These are phyloP conservation scores for Amylocystis lapponica DNA, from an alignment of 768 basidiomycete species.

Conservation along the genomic window DNA sequence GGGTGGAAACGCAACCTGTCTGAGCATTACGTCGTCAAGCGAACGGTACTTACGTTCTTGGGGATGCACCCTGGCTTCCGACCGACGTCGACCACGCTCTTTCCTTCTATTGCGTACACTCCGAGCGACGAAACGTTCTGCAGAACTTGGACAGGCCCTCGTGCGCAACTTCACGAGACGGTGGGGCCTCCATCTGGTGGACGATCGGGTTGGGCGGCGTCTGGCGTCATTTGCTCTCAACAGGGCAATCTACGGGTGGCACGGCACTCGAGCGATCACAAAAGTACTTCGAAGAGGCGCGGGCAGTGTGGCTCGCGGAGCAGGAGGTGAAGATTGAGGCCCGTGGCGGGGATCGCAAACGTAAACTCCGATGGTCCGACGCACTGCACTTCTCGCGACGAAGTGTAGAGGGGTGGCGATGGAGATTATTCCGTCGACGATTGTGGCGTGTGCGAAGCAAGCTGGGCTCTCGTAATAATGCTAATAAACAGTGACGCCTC, in stretches of 20 bases:
- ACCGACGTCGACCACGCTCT: slow-evolving; percentile 57
- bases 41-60: slow-evolving; percentile 40
- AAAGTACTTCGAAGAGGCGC: slow-evolving; percentile 4
- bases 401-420: slow-evolving; percentile 9
- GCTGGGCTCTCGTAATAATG: too few species aligned
- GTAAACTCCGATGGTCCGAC: slow-evolving; percentile 3
- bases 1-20: slow-evolving; percentile 27
- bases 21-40: slow-evolving; percentile 39
- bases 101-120: slow-evolving; percentile 53
- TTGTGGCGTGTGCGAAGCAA: not conserved
- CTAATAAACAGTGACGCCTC: too few species aligned
- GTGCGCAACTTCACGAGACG: slow-evolving; percentile 39
- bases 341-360: not conserved
- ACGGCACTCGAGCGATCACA: slow-evolving; percentile 1
- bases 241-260: slow-evolving; percentile 28
- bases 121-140: slow-evolving; percentile 42
- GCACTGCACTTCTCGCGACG: slow-evolving; percentile 4
- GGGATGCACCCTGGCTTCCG: slow-evolving; percentile 40
- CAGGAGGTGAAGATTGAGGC: slow-evolving; percentile 2
- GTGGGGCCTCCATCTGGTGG: slow-evolving; percentile 54
- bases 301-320: slow-evolving; percentile 5
- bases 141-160: slow-evolving; percentile 44
- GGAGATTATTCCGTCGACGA: slow-evolving; percentile 14
- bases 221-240: slow-evolving; percentile 52
- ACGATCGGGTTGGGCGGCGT: slow-evolving; percentile 54